These are phyloP conservation scores for Parascedosporium putredinis DNA, from an alignment of 2,329 filamentous ascomycete genomes.

Conservation along the genomic window DNA sequence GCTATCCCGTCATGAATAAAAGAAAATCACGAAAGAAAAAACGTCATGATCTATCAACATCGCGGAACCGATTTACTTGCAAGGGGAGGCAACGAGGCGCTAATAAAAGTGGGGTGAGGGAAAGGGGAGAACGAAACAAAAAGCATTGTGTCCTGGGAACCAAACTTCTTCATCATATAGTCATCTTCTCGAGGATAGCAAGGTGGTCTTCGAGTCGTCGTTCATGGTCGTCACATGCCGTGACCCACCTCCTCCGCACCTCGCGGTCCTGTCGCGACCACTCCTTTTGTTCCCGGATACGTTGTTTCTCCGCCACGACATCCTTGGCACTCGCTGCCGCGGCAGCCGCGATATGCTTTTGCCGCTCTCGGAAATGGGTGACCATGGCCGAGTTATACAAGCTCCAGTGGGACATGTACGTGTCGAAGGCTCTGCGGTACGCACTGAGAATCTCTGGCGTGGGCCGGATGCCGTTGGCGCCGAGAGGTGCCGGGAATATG, in stretches of 20 bases:
- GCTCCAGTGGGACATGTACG: constrained; percentile 41
- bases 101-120: too few species aligned
- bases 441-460: constrained; percentile 33
- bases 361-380: constrained; percentile 44
- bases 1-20: background rate
- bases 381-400: constrained; percentile 41
- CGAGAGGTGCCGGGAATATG: constrained; percentile 31
- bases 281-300: constrained; percentile 40
- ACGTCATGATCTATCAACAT: too few species aligned
- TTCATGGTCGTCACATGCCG: constrained; percentile 50
- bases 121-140: too few species aligned
- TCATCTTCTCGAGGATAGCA: constrained; percentile 34
- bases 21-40: too few species aligned
- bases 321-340: constrained; percentile 25
- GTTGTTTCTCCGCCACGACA: background rate
- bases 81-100: too few species aligned
- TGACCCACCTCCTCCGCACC: constrained; percentile 50
- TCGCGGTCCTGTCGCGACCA: constrained; percentile 55
- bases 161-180: constrained; percentile 15
- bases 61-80: too few species aligned
- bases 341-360: constrained; percentile 33
- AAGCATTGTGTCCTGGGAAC: too few species aligned
- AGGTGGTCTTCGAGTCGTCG: constrained; percentile 48
- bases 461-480: constrained; percentile 32
- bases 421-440: constrained; percentile 42